Conservation (phyloP, 192 early-diverging fungal genomes). For the Mortierella antarctica region DNA sequence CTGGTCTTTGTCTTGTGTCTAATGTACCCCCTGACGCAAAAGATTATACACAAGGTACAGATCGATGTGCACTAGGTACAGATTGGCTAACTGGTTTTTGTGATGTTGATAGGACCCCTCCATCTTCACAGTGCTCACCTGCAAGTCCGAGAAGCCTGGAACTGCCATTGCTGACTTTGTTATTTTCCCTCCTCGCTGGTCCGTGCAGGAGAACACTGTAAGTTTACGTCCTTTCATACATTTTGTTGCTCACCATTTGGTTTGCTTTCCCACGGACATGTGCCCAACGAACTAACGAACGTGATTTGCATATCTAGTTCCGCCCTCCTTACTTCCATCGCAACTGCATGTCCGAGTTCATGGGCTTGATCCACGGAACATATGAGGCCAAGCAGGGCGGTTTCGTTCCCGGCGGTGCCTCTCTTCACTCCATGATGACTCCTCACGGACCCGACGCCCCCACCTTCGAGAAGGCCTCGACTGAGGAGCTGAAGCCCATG, state of each 20-base stretch:
- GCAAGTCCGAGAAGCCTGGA: slow-evolving; percentile 86
- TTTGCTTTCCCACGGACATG: neutral
- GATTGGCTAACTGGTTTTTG: neutral
- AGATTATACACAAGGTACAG: neutral
- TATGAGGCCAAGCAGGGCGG: slow-evolving; percentile 96
- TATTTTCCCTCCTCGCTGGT: slow-evolving; percentile 96
- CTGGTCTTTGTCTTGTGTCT: slow-evolving; percentile 3
- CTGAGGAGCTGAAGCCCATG: slow-evolving; percentile 77
- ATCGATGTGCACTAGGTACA: neutral
- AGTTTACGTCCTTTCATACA: slow-evolving; percentile 17
- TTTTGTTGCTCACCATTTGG: neutral
- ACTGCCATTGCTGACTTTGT: slow-evolving; percentile 94
- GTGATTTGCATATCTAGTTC: slow-evolving; percentile 56
- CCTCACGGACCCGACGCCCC: slow-evolving; percentile 92
- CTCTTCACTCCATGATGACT: slow-evolving; percentile 85
- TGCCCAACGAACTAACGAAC: neutral
- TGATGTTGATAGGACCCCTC: slow-evolving; percentile 82
- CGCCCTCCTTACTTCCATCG: slow-evolving; percentile 98
- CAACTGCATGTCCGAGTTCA: slow-evolving; percentile 98
- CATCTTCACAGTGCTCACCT: slow-evolving; percentile 95
- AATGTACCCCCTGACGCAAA: neutral
- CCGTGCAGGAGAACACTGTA: slow-evolving; percentile 91
- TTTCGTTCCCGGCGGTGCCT: slow-evolving; percentile 93
- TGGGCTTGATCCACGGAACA: slow-evolving; percentile 92
- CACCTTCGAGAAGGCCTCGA: slow-evolving; percentile 79